Conservation (phyloP, 1,284 basidiomycete species). For the Malassezia nana region DNA sequence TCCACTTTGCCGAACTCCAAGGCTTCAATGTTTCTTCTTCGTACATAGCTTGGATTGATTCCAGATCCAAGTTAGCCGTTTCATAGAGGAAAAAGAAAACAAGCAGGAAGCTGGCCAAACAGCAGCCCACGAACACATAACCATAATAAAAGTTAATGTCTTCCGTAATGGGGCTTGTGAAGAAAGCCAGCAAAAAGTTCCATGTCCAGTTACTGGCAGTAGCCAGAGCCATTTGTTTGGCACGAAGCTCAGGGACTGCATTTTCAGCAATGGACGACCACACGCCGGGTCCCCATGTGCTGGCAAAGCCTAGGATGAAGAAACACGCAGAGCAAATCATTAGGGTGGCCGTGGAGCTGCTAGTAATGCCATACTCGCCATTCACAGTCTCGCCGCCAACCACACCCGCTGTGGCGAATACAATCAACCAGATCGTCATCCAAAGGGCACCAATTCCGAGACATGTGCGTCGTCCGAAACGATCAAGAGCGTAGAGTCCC, state of each 20-base stretch:
- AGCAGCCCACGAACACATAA: slow-evolving; percentile 60
- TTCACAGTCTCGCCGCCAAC: slow-evolving; percentile 54
- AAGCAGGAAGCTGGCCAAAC: slow-evolving; percentile 54
- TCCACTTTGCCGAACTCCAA: slow-evolving; percentile 56
- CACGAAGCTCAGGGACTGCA: slow-evolving; percentile 64
- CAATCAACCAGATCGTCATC: slow-evolving; percentile 66
- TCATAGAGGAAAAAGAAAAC: slow-evolving; percentile 72
- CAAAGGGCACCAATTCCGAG: slow-evolving; percentile 53
- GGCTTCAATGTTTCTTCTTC: slow-evolving; percentile 60
- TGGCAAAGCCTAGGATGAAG: slow-evolving; percentile 68
- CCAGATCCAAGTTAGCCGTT: slow-evolving; percentile 60
- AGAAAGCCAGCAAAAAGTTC: slow-evolving; percentile 69
- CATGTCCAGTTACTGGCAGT: slow-evolving; percentile 60
- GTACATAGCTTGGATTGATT: slow-evolving; percentile 68
- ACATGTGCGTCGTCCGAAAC: slow-evolving; percentile 54
- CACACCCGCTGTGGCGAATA: slow-evolving; percentile 66
- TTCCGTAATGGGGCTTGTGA: slow-evolving; percentile 48
- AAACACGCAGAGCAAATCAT: slow-evolving; percentile 69
- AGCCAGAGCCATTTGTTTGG: slow-evolving; percentile 64
- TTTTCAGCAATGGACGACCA: slow-evolving; percentile 54
- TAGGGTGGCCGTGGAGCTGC: slow-evolving; percentile 54
- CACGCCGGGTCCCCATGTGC: slow-evolving; percentile 56
- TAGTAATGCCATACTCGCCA: slow-evolving; percentile 13
- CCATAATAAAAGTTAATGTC: slow-evolving; percentile 57
- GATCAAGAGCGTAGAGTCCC: slow-evolving; percentile 57